Evolutionary conservation across 371 early-diverging fungal genomes (phyloP), one percentile per base, ranked within the genome.

Genomic region (Mucor mucedo): DNA sequence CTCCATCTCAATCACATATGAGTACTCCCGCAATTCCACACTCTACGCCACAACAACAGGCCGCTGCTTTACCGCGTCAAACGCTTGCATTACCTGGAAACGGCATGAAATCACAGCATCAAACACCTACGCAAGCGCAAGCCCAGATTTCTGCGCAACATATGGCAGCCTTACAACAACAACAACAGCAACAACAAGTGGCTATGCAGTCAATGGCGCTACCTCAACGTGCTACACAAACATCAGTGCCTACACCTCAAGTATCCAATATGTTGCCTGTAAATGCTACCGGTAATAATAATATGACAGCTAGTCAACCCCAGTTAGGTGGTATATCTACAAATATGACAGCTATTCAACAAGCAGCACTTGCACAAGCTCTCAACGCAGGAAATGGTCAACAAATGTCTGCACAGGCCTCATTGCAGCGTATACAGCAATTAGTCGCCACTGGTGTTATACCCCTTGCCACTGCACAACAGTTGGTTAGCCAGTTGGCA

Each of bases 1-100:
- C 79, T 21, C 84, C 77, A 30, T 60, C 77, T 39, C 78, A 77
- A 42, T 65, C 73, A 4, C 70, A 69, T 41, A n/a, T 69, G n/a
- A 64, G 72, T 29, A 77, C 73, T 33, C 73, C 78, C 10, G 62
- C 72, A 1, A 55, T 63, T 8, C 48, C 70, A 10, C 66, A 73
- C 39, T 44, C 65, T 28, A 66, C 70, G 1, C 70, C 70, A 14
- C 42, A 66, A 45, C 70, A 70, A 29, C 70, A 62, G 52, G 16
- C 62, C 1, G 66, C 72, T 3, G 10, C 59, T 1, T 53, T 76
- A 40, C 71, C 76, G 13, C 66, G 61, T 14, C 70, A 70, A 59
- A 49, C 65, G 30, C 45, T 68, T 3, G 48, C 62, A 14, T 52
- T 68, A 28, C 59, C 68, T 40, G 52, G 73, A 50, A 65, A 69